Evolutionary conservation across 208 protist genomes (phyloP).

Genomic region (Crithidia bombi): DNA sequence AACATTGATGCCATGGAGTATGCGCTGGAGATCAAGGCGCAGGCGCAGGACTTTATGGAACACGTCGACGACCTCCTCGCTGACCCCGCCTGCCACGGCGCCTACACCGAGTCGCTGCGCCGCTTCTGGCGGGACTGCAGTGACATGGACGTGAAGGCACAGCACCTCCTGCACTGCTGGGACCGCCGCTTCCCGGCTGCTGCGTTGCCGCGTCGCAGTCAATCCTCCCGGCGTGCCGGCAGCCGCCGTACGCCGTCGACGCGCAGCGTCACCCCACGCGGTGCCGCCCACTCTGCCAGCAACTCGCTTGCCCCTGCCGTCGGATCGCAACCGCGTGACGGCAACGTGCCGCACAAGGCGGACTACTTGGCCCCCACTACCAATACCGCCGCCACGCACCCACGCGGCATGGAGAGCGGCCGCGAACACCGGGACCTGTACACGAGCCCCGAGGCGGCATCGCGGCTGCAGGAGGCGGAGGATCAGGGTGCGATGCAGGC

Average conservation of each 20-base stretch:
- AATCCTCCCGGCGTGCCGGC: slow-evolving; percentile 4
- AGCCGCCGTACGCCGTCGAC: slow-evolving; percentile 17
- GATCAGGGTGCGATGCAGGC: too few species aligned
- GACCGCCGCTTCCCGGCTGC: slow-evolving; percentile 30
- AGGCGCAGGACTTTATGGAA: slow-evolving; percentile 60
- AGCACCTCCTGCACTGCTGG: slow-evolving; percentile 38
- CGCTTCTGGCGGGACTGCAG: slow-evolving; percentile 64
- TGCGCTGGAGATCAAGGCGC: slow-evolving; percentile 47
- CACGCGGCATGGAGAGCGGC: neutral
- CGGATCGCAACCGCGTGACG: too few species aligned
- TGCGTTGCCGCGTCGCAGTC: slow-evolving; percentile 12
- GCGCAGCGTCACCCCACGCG: slow-evolving; percentile 17
- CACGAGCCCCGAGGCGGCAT: slow-evolving; percentile 10
- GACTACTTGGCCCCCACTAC: too few species aligned
- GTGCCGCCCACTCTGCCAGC: neutral
- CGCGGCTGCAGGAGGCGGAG: slow-evolving; percentile 6
- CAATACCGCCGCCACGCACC: neutral
- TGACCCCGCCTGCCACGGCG: slow-evolving; percentile 31
- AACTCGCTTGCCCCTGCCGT: slow-evolving; percentile 5
- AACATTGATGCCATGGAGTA: slow-evolving; percentile 45
- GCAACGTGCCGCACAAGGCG: neutral
- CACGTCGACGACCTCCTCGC: slow-evolving; percentile 50
- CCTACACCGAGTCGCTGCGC: slow-evolving; percentile 51
- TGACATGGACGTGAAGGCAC: slow-evolving; percentile 48
- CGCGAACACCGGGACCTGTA: slow-evolving; percentile 23